Conservation (phyloP, 495 filamentous ascomycete genomes). For the Neurospora pannonica region DNA sequence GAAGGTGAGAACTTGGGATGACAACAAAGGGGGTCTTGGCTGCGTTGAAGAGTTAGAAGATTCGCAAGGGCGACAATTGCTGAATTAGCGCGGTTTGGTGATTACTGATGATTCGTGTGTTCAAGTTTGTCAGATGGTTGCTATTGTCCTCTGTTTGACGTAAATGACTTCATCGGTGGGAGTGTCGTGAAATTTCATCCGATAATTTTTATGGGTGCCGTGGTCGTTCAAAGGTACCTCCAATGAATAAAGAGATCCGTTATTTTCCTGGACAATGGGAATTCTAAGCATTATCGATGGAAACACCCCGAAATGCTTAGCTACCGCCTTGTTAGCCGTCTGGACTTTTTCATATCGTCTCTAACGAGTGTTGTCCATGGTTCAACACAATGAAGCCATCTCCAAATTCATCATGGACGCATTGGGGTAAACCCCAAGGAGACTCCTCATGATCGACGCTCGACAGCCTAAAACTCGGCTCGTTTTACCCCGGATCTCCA, state of each 20-base stretch:
- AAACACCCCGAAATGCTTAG: too few relatives aligned
- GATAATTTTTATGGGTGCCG: background rate
- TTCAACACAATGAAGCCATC: background rate
- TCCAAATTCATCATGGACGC: background rate
- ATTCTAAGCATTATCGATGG: too few relatives aligned
- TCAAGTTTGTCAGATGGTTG: background rate
- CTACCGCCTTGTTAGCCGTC: too few relatives aligned
- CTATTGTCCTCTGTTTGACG: background rate
- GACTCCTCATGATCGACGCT: background rate
- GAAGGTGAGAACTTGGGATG: background rate
- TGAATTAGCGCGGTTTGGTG: too few relatives aligned
- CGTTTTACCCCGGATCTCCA: background rate
- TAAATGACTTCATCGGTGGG: background rate
- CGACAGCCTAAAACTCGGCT: background rate
- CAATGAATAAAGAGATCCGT: background rate
- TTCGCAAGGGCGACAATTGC: background rate
- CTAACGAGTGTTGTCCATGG: background rate
- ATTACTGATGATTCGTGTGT: too few relatives aligned
- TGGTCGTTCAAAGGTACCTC: background rate
- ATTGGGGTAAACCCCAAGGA: background rate
- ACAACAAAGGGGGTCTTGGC: background rate
- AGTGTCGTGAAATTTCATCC: background rate
- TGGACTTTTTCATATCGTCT: too few relatives aligned
- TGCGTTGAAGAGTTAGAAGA: background rate
- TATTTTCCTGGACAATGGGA: background rate